Evolutionary conservation across 2,329 filamentous ascomycete genomes (phyloP), one percentile per base, ranked within the genome.

Genomic region (Dactylellina cionopaga): DNA sequence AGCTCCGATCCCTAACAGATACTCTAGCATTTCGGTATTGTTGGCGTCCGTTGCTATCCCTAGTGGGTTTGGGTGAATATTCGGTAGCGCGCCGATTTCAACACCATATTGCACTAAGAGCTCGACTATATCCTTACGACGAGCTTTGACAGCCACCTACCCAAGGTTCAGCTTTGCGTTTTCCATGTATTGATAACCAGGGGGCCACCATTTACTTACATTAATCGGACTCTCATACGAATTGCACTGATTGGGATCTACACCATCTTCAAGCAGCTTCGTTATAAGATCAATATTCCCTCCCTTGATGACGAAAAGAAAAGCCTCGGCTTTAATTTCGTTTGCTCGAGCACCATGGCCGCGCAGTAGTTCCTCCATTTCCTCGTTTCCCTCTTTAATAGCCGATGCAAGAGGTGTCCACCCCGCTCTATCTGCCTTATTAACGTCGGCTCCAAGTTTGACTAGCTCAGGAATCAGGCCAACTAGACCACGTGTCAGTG

Each of bases 341-440:
- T 15, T 22, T 10, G n/a, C 22, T 1, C 51, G 19, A 9, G 65
- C 65, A 5, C 65, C 65, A 35, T 49, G 29, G 1, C 7, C 17
- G 5, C 47, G 65, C 19, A 70, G 31, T 5, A 70, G 6, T 7
- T 51, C 10, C 13, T 56, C 56, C 0, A 49, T 33, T n/a, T 56
- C 31, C 13, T 33, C 17, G 11, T 55, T 19, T 2, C 11, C 19
- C 3, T 25, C 17, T n/a, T 39, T 27, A 2, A 70, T 56, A n/a
- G 65, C 65, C 24, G 35, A 31, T 3, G 65, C 56, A 13, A 62
- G 41, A 29, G 65, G 55, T 11, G 49, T 63, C 56, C 56, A 70
- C 0, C 43, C 56, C 9, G 10, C 13, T 2, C 1, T 6, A 41
- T 41, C 11, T 10, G n/a, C 13, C 19, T 49, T 51, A 22, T 63